A percentile compares a stretch with the other conserved stretches of the same genome.
Conservation (phyloP, 164 flowering plant species). For the Chimonanthus praecox region DNA sequence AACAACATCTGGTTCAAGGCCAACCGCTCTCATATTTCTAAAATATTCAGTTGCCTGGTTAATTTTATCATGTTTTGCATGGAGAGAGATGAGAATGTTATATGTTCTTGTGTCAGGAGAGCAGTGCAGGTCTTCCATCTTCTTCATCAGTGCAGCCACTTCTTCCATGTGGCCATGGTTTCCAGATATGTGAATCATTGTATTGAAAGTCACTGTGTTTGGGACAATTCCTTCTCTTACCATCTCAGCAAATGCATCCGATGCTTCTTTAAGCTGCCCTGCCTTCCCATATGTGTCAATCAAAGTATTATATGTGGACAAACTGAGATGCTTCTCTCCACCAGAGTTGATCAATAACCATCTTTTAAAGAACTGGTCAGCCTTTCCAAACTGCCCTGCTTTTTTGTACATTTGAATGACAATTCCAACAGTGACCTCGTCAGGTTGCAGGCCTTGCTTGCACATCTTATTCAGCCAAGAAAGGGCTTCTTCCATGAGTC, state of each 20-base stretch:
- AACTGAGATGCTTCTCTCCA: constrained; percentile 32
- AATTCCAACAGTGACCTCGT: constrained; percentile 87
- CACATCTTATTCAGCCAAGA: constrained; percentile 70
- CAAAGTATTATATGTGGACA: constrained; percentile 67
- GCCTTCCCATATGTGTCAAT: constrained; percentile 91
- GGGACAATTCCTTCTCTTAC: constrained; percentile 65
- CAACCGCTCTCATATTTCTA: constrained; percentile 55
- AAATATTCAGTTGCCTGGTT: constrained; percentile 51
- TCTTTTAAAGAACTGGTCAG: constrained; percentile 64
- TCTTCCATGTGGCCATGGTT: constrained; percentile 68
- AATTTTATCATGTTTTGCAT: constrained; percentile 61
- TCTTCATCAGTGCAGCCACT: constrained; percentile 55
- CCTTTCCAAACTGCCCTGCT: constrained; percentile 69
- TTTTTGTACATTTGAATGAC: constrained; percentile 76
- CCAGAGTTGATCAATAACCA: constrained; percentile 48
- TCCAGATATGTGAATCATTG: constrained; percentile 88
- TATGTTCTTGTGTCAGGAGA: constrained; percentile 85
- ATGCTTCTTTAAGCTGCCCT: constrained; percentile 75
- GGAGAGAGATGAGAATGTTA: constrained; percentile 79
- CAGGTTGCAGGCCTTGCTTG: constrained; percentile 69
- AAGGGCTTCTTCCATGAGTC: constrained; percentile 58
- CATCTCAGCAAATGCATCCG: constrained; percentile 57
- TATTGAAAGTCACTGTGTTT: constrained; percentile 82
- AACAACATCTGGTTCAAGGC: constrained; percentile 66
- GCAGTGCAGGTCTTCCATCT: constrained; percentile 72